These are phyloP conservation scores for Mycena rosella DNA, from an alignment of 768 basidiomycete genomes.

Conservation along the genomic window DNA sequence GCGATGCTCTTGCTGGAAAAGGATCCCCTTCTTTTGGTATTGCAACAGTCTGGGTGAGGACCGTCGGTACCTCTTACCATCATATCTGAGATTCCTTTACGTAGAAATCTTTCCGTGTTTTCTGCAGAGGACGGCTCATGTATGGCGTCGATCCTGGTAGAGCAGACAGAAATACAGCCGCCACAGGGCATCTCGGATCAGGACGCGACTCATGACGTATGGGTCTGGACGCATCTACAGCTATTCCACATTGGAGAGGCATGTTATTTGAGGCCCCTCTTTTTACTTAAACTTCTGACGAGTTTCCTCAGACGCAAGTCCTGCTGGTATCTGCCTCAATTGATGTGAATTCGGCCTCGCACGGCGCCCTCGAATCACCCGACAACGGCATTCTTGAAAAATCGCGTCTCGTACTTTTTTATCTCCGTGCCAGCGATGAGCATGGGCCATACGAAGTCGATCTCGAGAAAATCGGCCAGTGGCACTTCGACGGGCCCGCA, in stretches of 20 bases:
- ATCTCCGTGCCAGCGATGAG: slow-evolving; percentile 47
- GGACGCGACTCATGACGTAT: slow-evolving; percentile 50
- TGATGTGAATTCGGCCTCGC: slow-evolving; percentile 49
- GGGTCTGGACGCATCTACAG: slow-evolving; percentile 59
- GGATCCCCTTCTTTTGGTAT: slow-evolving; percentile 58
- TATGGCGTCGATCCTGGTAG: slow-evolving; percentile 46
- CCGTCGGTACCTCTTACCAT: slow-evolving; percentile 26
- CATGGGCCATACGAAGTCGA: slow-evolving; percentile 47
- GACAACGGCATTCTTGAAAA: slow-evolving; percentile 51
- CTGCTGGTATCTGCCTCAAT: slow-evolving; percentile 62
- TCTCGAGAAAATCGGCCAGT: slow-evolving; percentile 66
- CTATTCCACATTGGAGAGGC: slow-evolving; percentile 57
- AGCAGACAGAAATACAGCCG: slow-evolving; percentile 41
- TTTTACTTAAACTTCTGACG: slow-evolving; percentile 30
- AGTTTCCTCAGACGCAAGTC: slow-evolving; percentile 50
- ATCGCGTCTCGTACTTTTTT: slow-evolving; percentile 56
- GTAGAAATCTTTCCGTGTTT: slow-evolving; percentile 67
- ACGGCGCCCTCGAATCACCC: slow-evolving; percentile 46
- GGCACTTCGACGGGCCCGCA: slow-evolving; percentile 64
- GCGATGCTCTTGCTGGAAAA: slow-evolving; percentile 62
- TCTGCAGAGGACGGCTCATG: slow-evolving; percentile 64
- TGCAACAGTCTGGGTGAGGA: slow-evolving; percentile 75
- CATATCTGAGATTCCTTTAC: background rate
- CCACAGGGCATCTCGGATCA: slow-evolving; percentile 51
- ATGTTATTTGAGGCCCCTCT: slow-evolving; percentile 21